Conservation (phyloP, 805 yeast genomes). For the Ogataea pini region DNA sequence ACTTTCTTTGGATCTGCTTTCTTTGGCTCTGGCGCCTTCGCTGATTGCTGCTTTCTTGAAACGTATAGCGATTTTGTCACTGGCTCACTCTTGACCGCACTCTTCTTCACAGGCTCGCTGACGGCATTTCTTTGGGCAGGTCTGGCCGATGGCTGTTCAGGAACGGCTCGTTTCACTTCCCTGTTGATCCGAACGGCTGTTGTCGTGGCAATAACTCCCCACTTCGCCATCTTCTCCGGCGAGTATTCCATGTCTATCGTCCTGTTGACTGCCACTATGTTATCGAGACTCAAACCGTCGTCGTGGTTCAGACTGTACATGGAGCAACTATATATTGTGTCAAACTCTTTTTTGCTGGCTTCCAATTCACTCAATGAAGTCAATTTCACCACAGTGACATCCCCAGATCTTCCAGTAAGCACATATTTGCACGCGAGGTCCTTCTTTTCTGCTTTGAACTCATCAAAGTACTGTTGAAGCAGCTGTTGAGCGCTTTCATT, state of each 20-base stretch:
- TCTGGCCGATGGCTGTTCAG: conserved; percentile 7
- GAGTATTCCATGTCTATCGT: conserved; percentile 14
- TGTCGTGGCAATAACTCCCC: conserved; percentile 29
- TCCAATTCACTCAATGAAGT: conserved; percentile 16
- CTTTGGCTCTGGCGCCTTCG: conserved; percentile 3
- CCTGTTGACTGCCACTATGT: conserved; percentile 23
- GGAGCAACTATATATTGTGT: conserved; percentile 19
- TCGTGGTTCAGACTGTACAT: conserved; percentile 28
- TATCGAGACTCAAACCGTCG: conserved; percentile 18
- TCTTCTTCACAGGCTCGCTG: conserved; percentile 19
- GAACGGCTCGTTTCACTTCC: conserved; percentile 1
- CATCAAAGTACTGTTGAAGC: conserved; percentile 25
- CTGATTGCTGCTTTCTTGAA: conserved; percentile 10
- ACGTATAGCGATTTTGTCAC: conserved; percentile 9
- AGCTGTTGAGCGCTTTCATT: conserved; percentile 22
- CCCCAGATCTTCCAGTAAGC: conserved; percentile 19
- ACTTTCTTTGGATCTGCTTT: conserved; percentile 1
- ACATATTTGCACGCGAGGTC: conserved; percentile 17
- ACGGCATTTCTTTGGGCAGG: conserved; percentile 22
- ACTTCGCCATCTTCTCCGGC: conserved; percentile 21
- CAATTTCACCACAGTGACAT: conserved; percentile 16
- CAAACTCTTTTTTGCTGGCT: conserved; percentile 19
- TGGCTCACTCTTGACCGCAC: conserved; percentile 6
- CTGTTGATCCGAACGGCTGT: conserved; percentile 13
- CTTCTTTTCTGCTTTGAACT: conserved; percentile 14